Base-by-base conservation (phyloP, 768 basidiomycete species). In the Candolleomyces efflorescens region DNA sequence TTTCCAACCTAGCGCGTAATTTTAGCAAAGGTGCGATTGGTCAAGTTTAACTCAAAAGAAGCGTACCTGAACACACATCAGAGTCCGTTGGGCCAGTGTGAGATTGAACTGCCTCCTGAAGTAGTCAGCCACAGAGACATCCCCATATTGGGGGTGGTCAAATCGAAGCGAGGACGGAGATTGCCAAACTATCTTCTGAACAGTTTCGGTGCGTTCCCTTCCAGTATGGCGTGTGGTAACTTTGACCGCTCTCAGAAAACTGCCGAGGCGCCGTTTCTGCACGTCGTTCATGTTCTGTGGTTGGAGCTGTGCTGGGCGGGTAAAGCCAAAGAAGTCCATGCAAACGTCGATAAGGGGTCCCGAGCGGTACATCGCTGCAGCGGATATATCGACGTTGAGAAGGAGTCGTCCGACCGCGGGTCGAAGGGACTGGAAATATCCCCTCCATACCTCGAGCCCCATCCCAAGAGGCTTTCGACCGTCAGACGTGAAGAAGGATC, bases 361-460 rank as follows among this genome's bases (percentile, higher is more conserved):
- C 0, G 79, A 67, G 62, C 82, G 82, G 67, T 86, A 92, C 84
- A 92, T 89, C 17, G 85, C 80, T 0, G 85, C 89, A 0, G 90
- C 90, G 0, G 85, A 83, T 43, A 90, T 89, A 63, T 93, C 90
- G 62, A 93, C 75, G 56, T 93, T 93, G 61, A 92, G 73, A 20
- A 91, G 71, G 68, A 92, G 78, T 0, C 70, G 72, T 0, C 82
- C 83, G 15, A 84, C 78, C 0, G 83, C 81, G 0, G 90, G 89
- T 5, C 90, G 78, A 12, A 90, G 75, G 0, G 87, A 89, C 67
- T 92, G 91, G 72, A 92, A 92, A 58, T 89, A 93, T 0, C 90
- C 90, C 3, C 89, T 75, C 86, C 88, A 88, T 0, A 92, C 75
- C 11, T 83, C 79, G 1, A 92, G 72, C 0, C 90, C 90, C 0